Evolutionary conservation across 345 rosid genomes (phyloP).

Genomic region (Brassica incana): DNA sequence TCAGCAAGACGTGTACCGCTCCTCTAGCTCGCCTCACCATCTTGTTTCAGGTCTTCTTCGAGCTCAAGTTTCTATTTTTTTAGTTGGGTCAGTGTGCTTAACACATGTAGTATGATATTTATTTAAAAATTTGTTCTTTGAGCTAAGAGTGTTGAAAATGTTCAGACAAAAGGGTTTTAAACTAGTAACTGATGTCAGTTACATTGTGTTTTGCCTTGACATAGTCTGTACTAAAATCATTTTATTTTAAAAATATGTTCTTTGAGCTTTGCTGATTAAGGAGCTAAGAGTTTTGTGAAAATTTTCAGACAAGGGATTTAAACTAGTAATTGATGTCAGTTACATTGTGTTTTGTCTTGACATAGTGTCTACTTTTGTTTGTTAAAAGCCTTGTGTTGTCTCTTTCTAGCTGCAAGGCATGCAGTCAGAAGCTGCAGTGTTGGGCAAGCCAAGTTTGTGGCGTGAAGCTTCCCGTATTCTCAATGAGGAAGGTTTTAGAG

Average conservation of each 20-base stretch:
- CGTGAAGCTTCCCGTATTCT: conserved; percentile 79
- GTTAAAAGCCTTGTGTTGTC: conserved; percentile 27
- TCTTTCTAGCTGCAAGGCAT: conserved; percentile 93
- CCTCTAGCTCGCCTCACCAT: conserved; percentile 97
- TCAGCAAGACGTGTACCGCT: conserved; percentile 96
- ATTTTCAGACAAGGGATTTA: not conserved
- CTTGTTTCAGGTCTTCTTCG: conserved; percentile 70
- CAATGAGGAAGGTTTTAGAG: conserved; percentile 87
- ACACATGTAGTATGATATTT: not conserved
- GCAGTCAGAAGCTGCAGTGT: conserved; percentile 70
- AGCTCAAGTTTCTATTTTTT: not conserved
- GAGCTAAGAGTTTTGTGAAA: not conserved
- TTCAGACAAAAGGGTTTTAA: not conserved
- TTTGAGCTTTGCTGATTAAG: not conserved
- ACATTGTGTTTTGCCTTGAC: not conserved
- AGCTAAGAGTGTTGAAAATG: not conserved
- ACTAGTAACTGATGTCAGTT: not conserved
- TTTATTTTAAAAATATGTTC: too few species aligned
- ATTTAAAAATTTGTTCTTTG: not conserved
- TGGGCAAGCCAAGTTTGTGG: conserved; percentile 69
- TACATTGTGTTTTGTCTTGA: not conserved
- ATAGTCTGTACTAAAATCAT: not conserved
- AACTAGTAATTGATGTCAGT: not conserved
- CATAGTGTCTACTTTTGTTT: conserved; percentile 7
- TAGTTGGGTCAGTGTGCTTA: not conserved